Evolutionary conservation across 129 eudicot species (phyloP), one percentile per base, ranked within the genome.

Genomic region (Flaveria bidentis): DNA sequence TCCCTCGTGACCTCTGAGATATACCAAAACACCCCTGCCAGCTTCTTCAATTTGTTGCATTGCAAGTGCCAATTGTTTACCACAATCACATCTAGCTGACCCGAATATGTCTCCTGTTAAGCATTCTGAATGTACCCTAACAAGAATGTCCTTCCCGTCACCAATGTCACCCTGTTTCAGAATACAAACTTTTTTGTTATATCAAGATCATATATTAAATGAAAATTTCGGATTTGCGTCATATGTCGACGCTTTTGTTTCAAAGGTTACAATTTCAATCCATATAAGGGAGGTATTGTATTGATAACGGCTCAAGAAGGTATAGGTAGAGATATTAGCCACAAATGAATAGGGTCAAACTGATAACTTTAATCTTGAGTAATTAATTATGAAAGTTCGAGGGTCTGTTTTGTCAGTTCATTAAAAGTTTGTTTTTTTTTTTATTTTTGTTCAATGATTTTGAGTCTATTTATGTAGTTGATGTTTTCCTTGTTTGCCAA

Each of bases 61-160:
- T 9, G 98, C 92, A 74, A 88, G 86, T 15, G 90, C 92, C 39
- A 93, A 83, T 67, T 93, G 98, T 82, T 79, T 74, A 23, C 98
- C 98, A 73, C 98, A 93, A 71, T 93, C 97, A 44, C 98, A 93
- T 81, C 98, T 82, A 12, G 96, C 93, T 4, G 98, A 93, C 17
- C 96, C 96, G 62, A 87, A 93, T 86, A 93, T 93, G 62, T 93
- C 98, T 49, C 98, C 98, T 4, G 97, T 93, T 20, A 93, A 89
- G 78, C 98, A 93, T 82, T 93, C 98, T 36, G 98, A 93, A 74
- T 93, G 98, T 9, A 93, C 98, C 80, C 98, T 85, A 33, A 93
- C 97, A 10, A 93, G 96, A 76, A 88, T 69, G 76, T 93, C 96
- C 63, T 69, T 82, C 16, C 97, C 98, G 51, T 90, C 88, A 42